Base-by-base conservation (phyloP, 257 asterid genomes). In the Solanum corneliomulleri region DNA sequence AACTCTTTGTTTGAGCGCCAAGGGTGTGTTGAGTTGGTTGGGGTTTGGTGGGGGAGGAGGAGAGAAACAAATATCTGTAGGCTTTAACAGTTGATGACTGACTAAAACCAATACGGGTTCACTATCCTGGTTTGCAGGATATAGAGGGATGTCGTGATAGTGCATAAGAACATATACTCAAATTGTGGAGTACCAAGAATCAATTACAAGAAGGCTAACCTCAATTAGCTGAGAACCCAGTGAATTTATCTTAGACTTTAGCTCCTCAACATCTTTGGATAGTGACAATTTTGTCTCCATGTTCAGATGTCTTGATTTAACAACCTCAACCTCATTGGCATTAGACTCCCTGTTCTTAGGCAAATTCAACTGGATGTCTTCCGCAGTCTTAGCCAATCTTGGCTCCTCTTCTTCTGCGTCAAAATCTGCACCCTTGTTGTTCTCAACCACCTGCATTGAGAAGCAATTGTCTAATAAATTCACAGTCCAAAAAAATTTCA, bases 221-320 rank as follows among this genome's bases (percentile, higher is more conserved):
- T 94, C 92, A 84, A 88, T 88, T 83, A 96, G 92, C 93, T 94
- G 92, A 85, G 91, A 87, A 88, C 92, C 93, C 94, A 96, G 77
- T 87, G 88, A 31, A 18, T 89, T 89, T 69, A 94, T 89, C 90
- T 89, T 93, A 72, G 93, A 92, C 81, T 90, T 91, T 89, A 94
- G 39, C 78, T 83, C 89, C 78, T 83, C 82, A 83, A 87, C 45
- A 76, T 87, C 87, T 87, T 87, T 45, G 20, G 66, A 52, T n/a
- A 58, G 47, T 29, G 70, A 75, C 45, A 77, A 58, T 76, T 60
- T 41, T 60, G 42, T 21, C 68, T 80, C 85, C 85, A 2, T 16
- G 42, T 80, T 47, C 64, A 80, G 18, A 64, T 42, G 15, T 64
- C 39, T 87, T 58, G 71, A 72, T 82, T 37, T 84, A 20, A 84